Evolutionary conservation across 306 rosid genomes (phyloP).

Genomic region (Lotus japonicus): DNA sequence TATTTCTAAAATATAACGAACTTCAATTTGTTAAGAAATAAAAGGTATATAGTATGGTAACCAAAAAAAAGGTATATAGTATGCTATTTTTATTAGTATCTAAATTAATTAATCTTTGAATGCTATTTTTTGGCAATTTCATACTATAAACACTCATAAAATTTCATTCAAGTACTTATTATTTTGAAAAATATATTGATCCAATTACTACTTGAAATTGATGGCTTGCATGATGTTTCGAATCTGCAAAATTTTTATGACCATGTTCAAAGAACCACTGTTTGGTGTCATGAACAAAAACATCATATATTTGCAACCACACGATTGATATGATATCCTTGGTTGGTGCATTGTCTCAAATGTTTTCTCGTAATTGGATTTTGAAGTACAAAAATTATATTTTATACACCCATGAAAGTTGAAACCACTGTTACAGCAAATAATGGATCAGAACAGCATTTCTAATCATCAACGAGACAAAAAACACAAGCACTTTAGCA

Average conservation of each 20-base stretch:
- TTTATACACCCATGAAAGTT: neutral
- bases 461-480: slow-evolving; percentile 27
- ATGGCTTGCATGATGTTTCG: neutral
- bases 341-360: slow-evolving; percentile 20
- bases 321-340: slow-evolving; percentile 28
- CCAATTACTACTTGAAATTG: neutral
- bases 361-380: slow-evolving; percentile 1
- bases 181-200: too few relatives aligned
- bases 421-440: neutral
- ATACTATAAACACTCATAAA: too few relatives aligned
- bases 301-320: slow-evolving; percentile 27
- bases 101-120: too few relatives aligned
- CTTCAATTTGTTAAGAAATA: too few relatives aligned
- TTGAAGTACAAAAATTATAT: neutral
- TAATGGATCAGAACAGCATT: slow-evolving; percentile 20
- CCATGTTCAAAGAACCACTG: slow-evolving; percentile 29
- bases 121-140: too few relatives aligned
- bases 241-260: slow-evolving; percentile 18
- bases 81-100: too few relatives aligned
- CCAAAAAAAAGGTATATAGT: too few relatives aligned
- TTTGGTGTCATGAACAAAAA: slow-evolving; percentile 35
- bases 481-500: slow-evolving; percentile 23
- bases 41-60: too few relatives aligned
- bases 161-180: too few relatives aligned
- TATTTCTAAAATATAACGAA: too few relatives aligned